Base-by-base conservation (phyloP, 2,329 filamentous ascomycete species). In the Tricladium varicosporioides region DNA sequence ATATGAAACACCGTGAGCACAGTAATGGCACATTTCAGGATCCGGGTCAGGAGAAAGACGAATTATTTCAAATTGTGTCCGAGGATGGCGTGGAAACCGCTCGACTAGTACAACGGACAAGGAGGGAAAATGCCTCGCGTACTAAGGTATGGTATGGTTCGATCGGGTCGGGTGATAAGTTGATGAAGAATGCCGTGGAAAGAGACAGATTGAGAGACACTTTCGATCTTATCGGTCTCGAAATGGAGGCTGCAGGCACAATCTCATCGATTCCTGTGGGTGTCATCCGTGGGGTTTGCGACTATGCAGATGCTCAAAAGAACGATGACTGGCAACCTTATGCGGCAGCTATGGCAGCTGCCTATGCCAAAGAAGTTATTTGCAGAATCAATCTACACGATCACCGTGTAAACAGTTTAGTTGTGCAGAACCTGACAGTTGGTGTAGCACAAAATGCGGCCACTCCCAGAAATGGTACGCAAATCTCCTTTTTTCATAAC, bases 251-350 rank as follows among this genome's bases (percentile, higher is more conserved):
- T 1, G 69, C 69, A 0, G 71, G 71, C 0, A 67, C 60, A 0
- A 70, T 72, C 69, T 71, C 72, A 15, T 58, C 57, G 3, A 68
- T 74, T 19, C 67, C 70, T 0, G 69, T 69, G 0, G 67, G 66
- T 0, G 70, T 73, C 0, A 67, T 74, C 5, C 64, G 68, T 22
- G 71, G 70, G 0, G 70, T 70, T 5, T 73, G 70, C 49, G 69
- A 74, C 50, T 74, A 74, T 22, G 70, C 54, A 0, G 70, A 73
- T 48, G 48, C 58, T 16, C 64, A 69, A 16, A 73, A 73, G 45
- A 72, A 70, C 33, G 68, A 71, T 36, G 54, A 64, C 1, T 74
- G 71, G 72, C 69, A 73, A 14, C 68, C 67, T 1, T 74, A 72
- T 53, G 71, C 72, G 0, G 69, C 73, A 2, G 70, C 70, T 1